Evolutionary conservation across 139 green algal species (phyloP), one percentile per base, ranked within the genome.

Genomic region (Chlamydomonas sp.): DNA sequence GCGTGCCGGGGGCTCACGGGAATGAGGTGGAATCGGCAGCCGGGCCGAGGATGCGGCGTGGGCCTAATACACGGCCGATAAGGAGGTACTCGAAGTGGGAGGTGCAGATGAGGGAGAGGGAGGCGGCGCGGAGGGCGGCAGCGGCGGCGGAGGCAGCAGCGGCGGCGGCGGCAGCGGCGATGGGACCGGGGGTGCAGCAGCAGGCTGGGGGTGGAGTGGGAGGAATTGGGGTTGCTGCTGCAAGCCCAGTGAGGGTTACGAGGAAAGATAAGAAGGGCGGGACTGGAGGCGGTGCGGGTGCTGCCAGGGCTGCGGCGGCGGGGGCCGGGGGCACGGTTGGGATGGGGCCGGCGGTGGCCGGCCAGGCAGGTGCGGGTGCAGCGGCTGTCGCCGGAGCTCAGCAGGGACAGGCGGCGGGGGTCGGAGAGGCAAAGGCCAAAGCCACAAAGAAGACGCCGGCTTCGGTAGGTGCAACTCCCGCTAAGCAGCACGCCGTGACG

Each of bases 31-130:
- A 2, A 69, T 20, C 7, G 81, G 57, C 14, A 16, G 9, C 58
- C 49, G 3, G 20, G 80, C 18, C 7, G 61, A 66, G 2, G 12
- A 5, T 1, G 12, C 57, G 31, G 63, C 58, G 3, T 8, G 69
- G 82, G 3, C 71, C 82, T 20, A 6, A 71, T 0, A 61, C 79
- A 3, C 60, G 82, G 71, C 82, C 82, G 2, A 86, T 86, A 17
- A 79, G 63, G 82, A n/a, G 82, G 4, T 86, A 86, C 10, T 86
- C 82, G 0, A 72, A 63, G 60, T 80, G 60, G 15, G 82, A 86
- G 20, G 71, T 20, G 68, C 63, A 69, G 68, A 16, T 74, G 67
- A 17, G 10, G 67, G 10, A 73, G 67, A 12, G 67, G 17, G 18
- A 17, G 72, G 71, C 79, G 60, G 20, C 31, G 17, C 3, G 68